A percentile compares a stretch with the other conserved stretches of the same genome.
Conservation (phyloP, 352 stramenopile species). For the Phytophthora colocasiae region DNA sequence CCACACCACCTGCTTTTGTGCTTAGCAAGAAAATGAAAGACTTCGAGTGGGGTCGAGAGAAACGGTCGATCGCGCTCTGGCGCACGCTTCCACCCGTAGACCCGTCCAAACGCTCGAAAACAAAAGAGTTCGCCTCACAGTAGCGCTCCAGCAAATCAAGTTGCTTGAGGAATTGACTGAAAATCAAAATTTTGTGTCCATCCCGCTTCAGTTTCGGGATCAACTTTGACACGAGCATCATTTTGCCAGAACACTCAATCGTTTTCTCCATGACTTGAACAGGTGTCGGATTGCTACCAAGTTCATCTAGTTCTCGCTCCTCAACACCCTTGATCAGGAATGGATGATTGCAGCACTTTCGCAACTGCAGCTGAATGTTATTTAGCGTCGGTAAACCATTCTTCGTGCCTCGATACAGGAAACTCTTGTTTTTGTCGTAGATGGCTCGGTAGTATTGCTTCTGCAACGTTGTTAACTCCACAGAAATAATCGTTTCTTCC, state of each 20-base stretch:
- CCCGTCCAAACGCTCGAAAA: constrained; percentile 92
- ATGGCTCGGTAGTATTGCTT: constrained; percentile 99
- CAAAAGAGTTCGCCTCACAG: constrained; percentile 90
- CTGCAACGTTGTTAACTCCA: constrained; percentile 98
- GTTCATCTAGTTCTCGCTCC: constrained; percentile 81
- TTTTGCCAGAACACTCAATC: constrained; percentile 86
- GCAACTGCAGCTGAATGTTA: constrained; percentile 99
- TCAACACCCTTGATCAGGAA: constrained; percentile 98
- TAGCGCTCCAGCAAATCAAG: constrained; percentile 96
- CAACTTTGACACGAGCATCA: constrained; percentile 92
- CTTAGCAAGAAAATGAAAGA: constrained; percentile 99
- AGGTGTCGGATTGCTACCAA: constrained; percentile 58
- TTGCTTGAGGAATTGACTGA: constrained; percentile 95
- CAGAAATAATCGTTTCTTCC: constrained; percentile 96
- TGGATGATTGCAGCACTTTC: constrained; percentile 99
- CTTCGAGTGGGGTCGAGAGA: constrained; percentile 94
- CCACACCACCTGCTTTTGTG: constrained; percentile 98
- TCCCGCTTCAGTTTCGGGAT: constrained; percentile 92
- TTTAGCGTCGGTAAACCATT: constrained; percentile 93
- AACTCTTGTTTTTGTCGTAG: constrained; percentile 99
- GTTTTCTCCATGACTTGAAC: constrained; percentile 84
- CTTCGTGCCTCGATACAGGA: constrained; percentile 92
- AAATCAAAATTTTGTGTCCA: constrained; percentile 96
- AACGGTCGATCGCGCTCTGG: constrained; percentile 97
- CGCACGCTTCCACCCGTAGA: constrained; percentile 89